Conservation (phyloP, 148 eudicot genomes). For the Vaccinium corymbosum region DNA sequence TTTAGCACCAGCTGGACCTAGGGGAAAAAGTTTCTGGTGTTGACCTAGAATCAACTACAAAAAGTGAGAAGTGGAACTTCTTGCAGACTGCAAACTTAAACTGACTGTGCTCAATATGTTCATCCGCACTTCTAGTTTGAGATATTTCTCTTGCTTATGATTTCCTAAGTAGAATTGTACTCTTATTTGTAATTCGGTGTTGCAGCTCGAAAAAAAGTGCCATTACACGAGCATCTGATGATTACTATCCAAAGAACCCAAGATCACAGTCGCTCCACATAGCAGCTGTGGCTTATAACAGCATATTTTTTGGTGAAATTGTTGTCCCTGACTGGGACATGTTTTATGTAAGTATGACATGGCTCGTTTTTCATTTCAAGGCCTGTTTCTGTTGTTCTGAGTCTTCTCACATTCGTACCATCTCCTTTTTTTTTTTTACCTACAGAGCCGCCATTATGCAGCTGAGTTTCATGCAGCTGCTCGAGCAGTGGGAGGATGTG, state of each 20-base stretch:
- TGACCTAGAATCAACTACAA: not conserved
- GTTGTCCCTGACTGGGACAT: slow-evolving; percentile 52
- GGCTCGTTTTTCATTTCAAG: slow-evolving; percentile 2
- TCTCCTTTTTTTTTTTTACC: not conserved
- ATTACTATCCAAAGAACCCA: slow-evolving; percentile 38
- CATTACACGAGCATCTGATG: slow-evolving; percentile 45
- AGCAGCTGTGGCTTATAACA: slow-evolving; percentile 43
- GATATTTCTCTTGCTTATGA: not conserved
- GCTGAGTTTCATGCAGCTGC: slow-evolving; percentile 50
- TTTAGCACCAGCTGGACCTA: not conserved
- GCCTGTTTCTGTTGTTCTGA: not conserved
- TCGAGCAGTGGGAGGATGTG: slow-evolving; percentile 47
- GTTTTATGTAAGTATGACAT: slow-evolving; percentile 37
- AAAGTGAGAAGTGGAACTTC: not conserved
- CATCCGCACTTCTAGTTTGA: not conserved
- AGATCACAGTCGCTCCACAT: slow-evolving; percentile 41
- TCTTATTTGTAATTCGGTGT: slow-evolving; percentile 10
- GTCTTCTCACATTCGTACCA: not conserved
- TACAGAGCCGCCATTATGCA: slow-evolving; percentile 38
- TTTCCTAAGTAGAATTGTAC: not conserved
- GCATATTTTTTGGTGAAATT: slow-evolving; percentile 42
- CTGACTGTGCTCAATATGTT: not conserved
- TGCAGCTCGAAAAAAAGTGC: slow-evolving; percentile 42
- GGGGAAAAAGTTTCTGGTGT: not conserved
- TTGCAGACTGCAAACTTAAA: not conserved